Evolutionary conservation across 2,329 filamentous ascomycete species (phyloP).

Genomic region (Trichothecium roseum): DNA sequence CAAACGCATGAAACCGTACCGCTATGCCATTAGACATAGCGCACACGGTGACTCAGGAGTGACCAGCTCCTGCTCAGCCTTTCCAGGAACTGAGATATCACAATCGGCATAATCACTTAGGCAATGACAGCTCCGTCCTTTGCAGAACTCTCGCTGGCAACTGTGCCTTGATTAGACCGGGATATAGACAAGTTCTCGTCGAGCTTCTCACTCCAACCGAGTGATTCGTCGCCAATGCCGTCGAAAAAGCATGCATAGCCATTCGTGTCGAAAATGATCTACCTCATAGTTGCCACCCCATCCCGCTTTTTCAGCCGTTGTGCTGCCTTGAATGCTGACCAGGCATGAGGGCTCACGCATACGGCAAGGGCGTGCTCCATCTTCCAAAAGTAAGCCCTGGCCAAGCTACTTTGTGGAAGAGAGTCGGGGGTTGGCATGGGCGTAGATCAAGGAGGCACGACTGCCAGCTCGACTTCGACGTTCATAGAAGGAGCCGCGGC

Average conservation of each 20-base stretch:
- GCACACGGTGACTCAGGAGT: background rate
- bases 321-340: constrained; percentile 34
- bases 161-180: background rate
- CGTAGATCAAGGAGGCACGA: constrained; percentile 1
- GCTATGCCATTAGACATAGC: constrained; percentile 8
- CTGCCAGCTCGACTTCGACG: no score
- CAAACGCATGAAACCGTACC: no score
- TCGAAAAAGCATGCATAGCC: constrained; percentile 1
- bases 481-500: background rate
- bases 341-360: constrained; percentile 35
- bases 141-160: no score
- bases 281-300: constrained; percentile 4
- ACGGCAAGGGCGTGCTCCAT: constrained; percentile 50
- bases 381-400: constrained; percentile 28
- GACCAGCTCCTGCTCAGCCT: no score
- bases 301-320: constrained; percentile 15
- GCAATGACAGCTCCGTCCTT: background rate
- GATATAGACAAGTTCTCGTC: background rate
- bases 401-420: constrained; percentile 9
- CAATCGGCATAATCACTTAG: background rate
- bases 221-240: background rate
- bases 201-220: no score
- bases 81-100: background rate
- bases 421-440: constrained; percentile 1
- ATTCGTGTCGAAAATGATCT: constrained; percentile 8